Percentiles rank a stretch among this genome's conserved stretches.
Evolutionary conservation across 2,329 filamentous ascomycete genomes (phyloP).

Genomic region (Alternaria solani): DNA sequence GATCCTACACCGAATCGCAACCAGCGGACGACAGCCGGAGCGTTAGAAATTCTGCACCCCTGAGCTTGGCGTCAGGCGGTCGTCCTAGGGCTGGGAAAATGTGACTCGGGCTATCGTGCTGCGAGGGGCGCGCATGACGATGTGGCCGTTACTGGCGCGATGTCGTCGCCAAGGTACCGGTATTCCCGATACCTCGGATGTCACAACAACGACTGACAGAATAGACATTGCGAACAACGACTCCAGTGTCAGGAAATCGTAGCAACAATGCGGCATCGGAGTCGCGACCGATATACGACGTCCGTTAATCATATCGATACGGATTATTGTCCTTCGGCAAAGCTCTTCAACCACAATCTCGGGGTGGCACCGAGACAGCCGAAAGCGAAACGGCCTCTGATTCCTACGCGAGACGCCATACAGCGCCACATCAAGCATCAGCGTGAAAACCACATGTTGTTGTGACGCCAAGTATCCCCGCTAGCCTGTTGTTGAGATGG

Average conservation of each 20-base stretch:
- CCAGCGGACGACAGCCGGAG: background rate
- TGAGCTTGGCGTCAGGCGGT: background rate
- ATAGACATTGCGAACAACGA: background rate
- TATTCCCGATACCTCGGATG: background rate
- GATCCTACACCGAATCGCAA: constrained; percentile 7
- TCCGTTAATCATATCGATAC: background rate
- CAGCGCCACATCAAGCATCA: constrained; percentile 1
- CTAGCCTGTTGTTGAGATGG: constrained; percentile 12
- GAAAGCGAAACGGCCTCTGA: constrained; percentile 2
- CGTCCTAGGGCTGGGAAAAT: constrained; percentile 1
- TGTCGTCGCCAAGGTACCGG: background rate
- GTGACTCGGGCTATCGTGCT: background rate
- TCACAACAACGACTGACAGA: background rate
- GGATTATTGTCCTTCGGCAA: background rate
- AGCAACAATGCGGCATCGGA: background rate
- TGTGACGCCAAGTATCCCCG: constrained; percentile 4
- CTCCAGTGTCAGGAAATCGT: background rate
- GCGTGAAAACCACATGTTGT: background rate
- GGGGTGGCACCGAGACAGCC: background rate
- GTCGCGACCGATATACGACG: background rate
- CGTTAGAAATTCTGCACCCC: background rate
- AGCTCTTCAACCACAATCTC: background rate
- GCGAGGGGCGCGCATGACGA: background rate
- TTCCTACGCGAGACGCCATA: constrained; percentile 11
- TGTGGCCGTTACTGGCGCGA: background rate